Base-by-base conservation (phyloP, 768 basidiomycete species). In the Serpula lacrymans region DNA sequence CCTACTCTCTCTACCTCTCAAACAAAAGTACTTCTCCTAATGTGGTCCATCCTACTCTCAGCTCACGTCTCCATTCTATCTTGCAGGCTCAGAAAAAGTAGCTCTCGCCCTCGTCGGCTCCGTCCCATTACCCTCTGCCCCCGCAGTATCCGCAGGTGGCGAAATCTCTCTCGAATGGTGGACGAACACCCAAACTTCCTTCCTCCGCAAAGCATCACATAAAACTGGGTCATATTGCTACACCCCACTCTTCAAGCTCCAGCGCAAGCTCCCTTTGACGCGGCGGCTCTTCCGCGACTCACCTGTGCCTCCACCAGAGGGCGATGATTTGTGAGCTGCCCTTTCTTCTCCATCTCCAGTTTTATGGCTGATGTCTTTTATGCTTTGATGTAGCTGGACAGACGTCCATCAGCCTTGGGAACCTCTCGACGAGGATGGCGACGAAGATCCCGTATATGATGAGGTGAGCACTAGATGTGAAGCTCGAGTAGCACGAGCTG, bases 1-100 rank as follows among this genome's bases (percentile, higher is more conserved):
- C 65, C 1, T 57, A 49, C 18, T 57, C 53, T 34, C 54, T 64
- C 54, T 69, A 61, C 14, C 47, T 63, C 21, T 60, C 59, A 22
- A 45, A 59, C 36, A 63, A 56, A 30, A 33, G 53, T 46, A 37
- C 28, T 28, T 13, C 0, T 26, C 12, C 20, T 14, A 10, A 32
- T n/a, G n/a, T n/a, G n/a, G n/a, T n/a, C n/a, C n/a, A n/a, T n/a
- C n/a, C n/a, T n/a, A n/a, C n/a, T n/a, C n/a, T n/a, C n/a, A n/a
- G n/a, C n/a, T n/a, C n/a, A n/a, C n/a, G n/a, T n/a, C n/a, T n/a
- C n/a, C n/a, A n/a, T n/a, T n/a, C n/a, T n/a, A n/a, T n/a, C 23
- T 33, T 37, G 16, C 30, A 60, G 60, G 48, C 5, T 55, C 55
- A 4, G 49, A 61, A 23, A 53, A 38, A 12, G 9, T 59, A 23